These are phyloP conservation scores for Yarrowia sp. DNA, from an alignment of 805 yeast genomes.

Conservation along the genomic window DNA sequence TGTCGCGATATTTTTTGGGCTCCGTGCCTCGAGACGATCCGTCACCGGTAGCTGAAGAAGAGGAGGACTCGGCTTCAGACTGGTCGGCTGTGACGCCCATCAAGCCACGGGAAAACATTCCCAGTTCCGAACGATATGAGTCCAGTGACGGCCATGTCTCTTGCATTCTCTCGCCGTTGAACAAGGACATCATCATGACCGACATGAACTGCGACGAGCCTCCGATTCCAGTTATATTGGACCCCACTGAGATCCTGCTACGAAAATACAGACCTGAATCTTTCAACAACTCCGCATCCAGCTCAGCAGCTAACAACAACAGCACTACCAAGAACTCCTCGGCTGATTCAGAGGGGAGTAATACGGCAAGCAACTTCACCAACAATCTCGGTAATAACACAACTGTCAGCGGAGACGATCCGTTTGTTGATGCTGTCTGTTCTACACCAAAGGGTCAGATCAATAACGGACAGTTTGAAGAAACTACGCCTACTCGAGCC, in stretches of 20 bases:
- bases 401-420: neutral
- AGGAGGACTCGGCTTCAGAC: conserved; percentile 11
- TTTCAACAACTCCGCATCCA: conserved; percentile 11
- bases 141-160: conserved; percentile 36
- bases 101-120: conserved; percentile 5
- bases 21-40: conserved; percentile 23
- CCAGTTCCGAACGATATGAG: conserved; percentile 34
- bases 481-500: conserved; percentile 1
- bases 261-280: conserved; percentile 19
- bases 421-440: conserved; percentile 14
- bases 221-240: conserved; percentile 12
- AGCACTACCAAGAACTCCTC: neutral
- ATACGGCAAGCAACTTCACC: conserved; percentile 7
- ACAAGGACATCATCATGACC: conserved; percentile 2
- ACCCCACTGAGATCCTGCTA: conserved; percentile 7
- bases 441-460: neutral
- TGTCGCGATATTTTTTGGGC: conserved; percentile 18
- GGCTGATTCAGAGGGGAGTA: neutral
- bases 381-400: conserved; percentile 2
- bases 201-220: conserved; percentile 9
- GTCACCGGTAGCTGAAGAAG: neutral
- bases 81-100: conserved; percentile 10
- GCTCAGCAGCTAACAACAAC: neutral
- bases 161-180: conserved; percentile 29
- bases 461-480: neutral